Base-by-base conservation (phyloP, 371 early-diverging fungal genomes). In the Mortierella sp. region DNA sequence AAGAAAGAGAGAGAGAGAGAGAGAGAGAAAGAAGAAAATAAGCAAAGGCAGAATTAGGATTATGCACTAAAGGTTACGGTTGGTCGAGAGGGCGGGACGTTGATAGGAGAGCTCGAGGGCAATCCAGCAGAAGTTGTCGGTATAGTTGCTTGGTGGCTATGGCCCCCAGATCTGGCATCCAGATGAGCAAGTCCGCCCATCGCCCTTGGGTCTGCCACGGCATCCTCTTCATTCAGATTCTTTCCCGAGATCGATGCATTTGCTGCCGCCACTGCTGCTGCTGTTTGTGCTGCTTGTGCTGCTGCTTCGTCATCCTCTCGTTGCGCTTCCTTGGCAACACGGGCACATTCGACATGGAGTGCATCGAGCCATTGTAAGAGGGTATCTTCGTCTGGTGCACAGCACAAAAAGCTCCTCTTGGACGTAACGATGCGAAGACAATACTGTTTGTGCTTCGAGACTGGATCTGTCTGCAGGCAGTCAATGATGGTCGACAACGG, bases 351-450 rank as follows among this genome's bases (percentile, higher is more conserved):
- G 4, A 87, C 82, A 48, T 83, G 82, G 14, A 93, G 73, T 1
- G 87, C 87, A 60, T 89, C 85, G 32, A 93, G 79, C 92, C 94
- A 94, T 34, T 79, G 69, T 32, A 86, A 80, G 61, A 88, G 79
- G 6, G 89, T 89, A 24, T 80, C 80, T 34, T 86, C 87, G 21
- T 84, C 79, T 2, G 82, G 79, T 2, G 92, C 91, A 68, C 91
- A 90, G 28, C 91, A 79, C 19, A 93, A 85, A 79, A 90, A 86
- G 42, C 83, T 88, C 57, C 92, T 78, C 69, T 93, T 93, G 11
- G 88, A 84, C 12, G 90, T 87, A 28, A 93, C 89, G 11, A 94
- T 84, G 53, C 92, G 92, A 72, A 94, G 90, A 60, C 93, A 93
- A 63, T 83, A 80, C 27, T 72, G 83, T 44, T 88, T 88, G 47